Evolutionary conservation across 768 basidiomycete genomes (phyloP).

Genomic region (Tricholoma saponaceum): DNA sequence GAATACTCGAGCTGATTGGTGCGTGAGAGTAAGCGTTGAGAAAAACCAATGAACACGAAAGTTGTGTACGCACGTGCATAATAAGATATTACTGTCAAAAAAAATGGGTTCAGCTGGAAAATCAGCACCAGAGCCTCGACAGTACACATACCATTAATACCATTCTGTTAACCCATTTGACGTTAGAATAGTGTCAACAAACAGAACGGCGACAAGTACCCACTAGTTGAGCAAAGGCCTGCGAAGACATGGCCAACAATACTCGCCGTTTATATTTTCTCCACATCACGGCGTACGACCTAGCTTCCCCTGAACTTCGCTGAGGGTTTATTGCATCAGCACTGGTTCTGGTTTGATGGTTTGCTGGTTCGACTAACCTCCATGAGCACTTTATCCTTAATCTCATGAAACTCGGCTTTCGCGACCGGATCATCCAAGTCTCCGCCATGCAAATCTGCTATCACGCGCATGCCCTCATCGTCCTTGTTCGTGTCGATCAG

Average conservation of each 20-base stretch:
- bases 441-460: slow-evolving; percentile 87
- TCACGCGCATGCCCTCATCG: slow-evolving; percentile 76
- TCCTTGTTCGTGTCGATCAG: slow-evolving; percentile 85
- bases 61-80: slow-evolving; percentile 70
- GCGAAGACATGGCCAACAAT: slow-evolving; percentile 92
- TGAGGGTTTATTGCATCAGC: slow-evolving; percentile 21
- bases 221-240: slow-evolving; percentile 31
- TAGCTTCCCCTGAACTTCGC: slow-evolving; percentile 74
- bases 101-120: neutral
- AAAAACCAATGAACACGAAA: slow-evolving; percentile 4
- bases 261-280: slow-evolving; percentile 81
- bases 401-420: slow-evolving; percentile 79
- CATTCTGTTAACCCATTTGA: slow-evolving; percentile 54
- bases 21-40: slow-evolving; percentile 1
- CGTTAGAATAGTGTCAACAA: neutral
- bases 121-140: neutral
- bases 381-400: slow-evolving; percentile 72
- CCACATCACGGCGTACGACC: slow-evolving; percentile 83
- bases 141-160: slow-evolving; percentile 72
- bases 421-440: slow-evolving; percentile 65
- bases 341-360: neutral
- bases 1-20: slow-evolving; percentile 73
- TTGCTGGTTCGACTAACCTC: slow-evolving; percentile 43
- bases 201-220: neutral
- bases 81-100: slow-evolving; percentile 76